phyloP scores from a whole-genome alignment of 2,329 filamentous ascomycete species.

The Penicillium digitatum region DNA sequence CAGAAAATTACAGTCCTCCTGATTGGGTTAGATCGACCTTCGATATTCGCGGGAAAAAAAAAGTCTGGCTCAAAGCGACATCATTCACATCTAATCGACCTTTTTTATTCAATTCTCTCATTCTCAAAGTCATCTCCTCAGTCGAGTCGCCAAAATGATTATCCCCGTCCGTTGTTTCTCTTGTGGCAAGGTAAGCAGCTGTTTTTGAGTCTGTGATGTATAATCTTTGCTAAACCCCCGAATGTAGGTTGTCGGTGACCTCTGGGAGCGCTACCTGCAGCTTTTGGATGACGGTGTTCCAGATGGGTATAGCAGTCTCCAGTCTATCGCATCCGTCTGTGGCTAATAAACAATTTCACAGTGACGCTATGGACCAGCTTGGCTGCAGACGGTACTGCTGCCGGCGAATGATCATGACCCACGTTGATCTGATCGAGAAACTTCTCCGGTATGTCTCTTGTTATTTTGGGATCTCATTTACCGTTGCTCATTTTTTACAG shows the following conservation, averaged over 20 bases:
- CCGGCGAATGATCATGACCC: slow-evolving; percentile 98
- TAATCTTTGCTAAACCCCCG: slow-evolving; percentile 10
- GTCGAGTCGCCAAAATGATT: slow-evolving; percentile 63
- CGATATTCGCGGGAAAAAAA: slow-evolving; percentile 6
- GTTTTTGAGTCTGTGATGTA: slow-evolving; percentile 13
- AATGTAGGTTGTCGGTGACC: slow-evolving; percentile 82
- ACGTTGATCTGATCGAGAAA: slow-evolving; percentile 98
- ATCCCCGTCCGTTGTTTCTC: slow-evolving; percentile 98
- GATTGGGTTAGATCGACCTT: slow-evolving; percentile 8
- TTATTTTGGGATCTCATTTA: neutral
- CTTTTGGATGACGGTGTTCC: slow-evolving; percentile 73
- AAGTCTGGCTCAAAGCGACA: slow-evolving; percentile 9
- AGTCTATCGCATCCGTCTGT: neutral
- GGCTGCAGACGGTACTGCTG: slow-evolving; percentile 96
- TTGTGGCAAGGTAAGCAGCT: slow-evolving; percentile 80
- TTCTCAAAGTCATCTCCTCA: neutral
- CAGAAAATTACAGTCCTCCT: slow-evolving; percentile 15
- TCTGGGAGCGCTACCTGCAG: slow-evolving; percentile 93
- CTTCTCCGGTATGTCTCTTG: slow-evolving; percentile 71
- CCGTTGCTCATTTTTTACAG: slow-evolving; percentile 13
- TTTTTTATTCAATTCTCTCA: slow-evolving; percentile 4
- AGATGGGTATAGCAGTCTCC: slow-evolving; percentile 58
- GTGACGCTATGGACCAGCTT: slow-evolving; percentile 93
- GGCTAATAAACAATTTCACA: slow-evolving; percentile 38
- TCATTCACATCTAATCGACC: slow-evolving; percentile 6